Evolutionary conservation across 2,329 filamentous ascomycete genomes (phyloP), one percentile per base, ranked within the genome.

Genomic region (Saccharata proteae): DNA sequence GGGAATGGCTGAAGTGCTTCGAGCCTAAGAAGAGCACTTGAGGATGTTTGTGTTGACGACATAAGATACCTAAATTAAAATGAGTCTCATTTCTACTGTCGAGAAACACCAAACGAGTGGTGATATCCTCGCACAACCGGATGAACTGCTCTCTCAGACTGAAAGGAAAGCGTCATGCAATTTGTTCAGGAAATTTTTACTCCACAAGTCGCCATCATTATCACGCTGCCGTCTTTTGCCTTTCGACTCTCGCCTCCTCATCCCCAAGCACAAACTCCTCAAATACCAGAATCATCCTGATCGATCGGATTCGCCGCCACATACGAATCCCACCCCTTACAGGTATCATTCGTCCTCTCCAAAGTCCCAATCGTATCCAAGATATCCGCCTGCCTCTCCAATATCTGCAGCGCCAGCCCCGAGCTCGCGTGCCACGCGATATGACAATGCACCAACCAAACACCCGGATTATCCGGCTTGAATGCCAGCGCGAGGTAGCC

Each of bases 1-100:
- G 43, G n/a, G 40, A 50, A 38, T 69, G 64, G 65, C 43, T 68
- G 34, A 27, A 31, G 29, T 35, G 33, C 29, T 31, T 35, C 19
- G 17, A 16, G 11, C 16, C 26, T 16, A 30, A 13, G 14, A 17
- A 12, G 2, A 17, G 16, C 2, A 11, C 18, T 19, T 29, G 16
- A 29, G 16, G 17, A 5, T 12, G n/a, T 14, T 27, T 17, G 2
- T n/a, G n/a, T n/a, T n/a, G n/a, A n/a, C n/a, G n/a, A n/a, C n/a
- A n/a, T n/a, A n/a, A n/a, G n/a, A n/a, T n/a, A n/a, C n/a, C n/a
- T n/a, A n/a, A n/a, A n/a, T n/a, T n/a, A n/a, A n/a, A n/a, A n/a
- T n/a, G n/a, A n/a, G n/a, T n/a, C n/a, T n/a, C n/a, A n/a, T n/a
- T n/a, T n/a, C n/a, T n/a, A n/a, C n/a, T n/a, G n/a, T n/a, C n/a